These are phyloP conservation scores for Volutella citrinella DNA, from an alignment of 2,329 filamentous ascomycete species.

Conservation along the genomic window DNA sequence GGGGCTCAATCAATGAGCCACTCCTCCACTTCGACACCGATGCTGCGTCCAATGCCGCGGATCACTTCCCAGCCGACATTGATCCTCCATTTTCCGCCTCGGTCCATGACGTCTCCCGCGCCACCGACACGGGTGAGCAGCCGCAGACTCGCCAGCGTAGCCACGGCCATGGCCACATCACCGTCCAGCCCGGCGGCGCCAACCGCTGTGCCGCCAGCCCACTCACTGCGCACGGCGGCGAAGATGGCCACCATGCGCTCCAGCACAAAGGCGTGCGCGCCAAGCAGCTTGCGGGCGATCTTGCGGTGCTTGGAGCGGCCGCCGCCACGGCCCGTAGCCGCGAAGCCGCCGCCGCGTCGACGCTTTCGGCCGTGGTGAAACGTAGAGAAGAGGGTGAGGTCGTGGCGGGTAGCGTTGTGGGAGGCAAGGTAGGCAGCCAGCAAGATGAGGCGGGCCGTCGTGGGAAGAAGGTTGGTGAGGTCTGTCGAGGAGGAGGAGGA, in stretches of 20 bases:
- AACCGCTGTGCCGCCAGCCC: conserved; percentile 35
- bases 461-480: conserved; percentile 60
- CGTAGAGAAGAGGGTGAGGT: conserved; percentile 73
- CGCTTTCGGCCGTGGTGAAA: conserved; percentile 53
- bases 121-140: conserved; percentile 65
- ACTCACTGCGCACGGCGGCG: conserved; percentile 59
- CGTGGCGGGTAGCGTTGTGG: conserved; percentile 73
- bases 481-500: too few species aligned
- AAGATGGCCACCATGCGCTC: conserved; percentile 80
- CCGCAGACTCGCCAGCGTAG: conserved; percentile 69
- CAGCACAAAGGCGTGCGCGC: conserved; percentile 72
- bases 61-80: conserved; percentile 78
- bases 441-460: conserved; percentile 70
- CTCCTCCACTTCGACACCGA: conserved; percentile 77
- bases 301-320: conserved; percentile 58
- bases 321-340: conserved; percentile 28
- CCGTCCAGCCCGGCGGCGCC: conserved; percentile 41
- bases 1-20: conserved; percentile 63
- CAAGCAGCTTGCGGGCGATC: conserved; percentile 73
- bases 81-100: conserved; percentile 71
- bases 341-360: conserved; percentile 46
- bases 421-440: conserved; percentile 78
- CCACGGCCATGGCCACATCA: conserved; percentile 63
- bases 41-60: conserved; percentile 64
- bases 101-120: conserved; percentile 62